phyloP scores from a whole-genome alignment of 257 asterid genomes.

The Solanum paucissectum region DNA sequence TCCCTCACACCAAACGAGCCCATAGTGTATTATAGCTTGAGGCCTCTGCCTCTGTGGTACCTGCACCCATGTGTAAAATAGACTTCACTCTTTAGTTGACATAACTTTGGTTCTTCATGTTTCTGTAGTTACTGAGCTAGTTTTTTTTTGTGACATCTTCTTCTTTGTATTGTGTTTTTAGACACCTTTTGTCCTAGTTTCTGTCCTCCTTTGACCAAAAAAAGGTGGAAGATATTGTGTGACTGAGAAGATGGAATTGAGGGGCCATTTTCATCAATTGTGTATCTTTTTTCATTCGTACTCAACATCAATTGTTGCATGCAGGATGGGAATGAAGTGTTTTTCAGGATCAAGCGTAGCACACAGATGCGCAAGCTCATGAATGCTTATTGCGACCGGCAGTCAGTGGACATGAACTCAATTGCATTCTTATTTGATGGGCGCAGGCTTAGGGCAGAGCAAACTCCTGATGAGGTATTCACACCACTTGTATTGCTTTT shows the following conservation, averaged over 20 bases:
- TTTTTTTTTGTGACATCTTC: not conserved
- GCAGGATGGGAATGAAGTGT: conserved; percentile 28
- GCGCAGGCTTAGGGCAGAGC: not conserved
- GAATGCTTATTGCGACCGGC: conserved; percentile 64
- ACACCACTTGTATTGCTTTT: not conserved
- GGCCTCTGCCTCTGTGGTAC: not conserved
- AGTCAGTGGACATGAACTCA: conserved; percentile 23
- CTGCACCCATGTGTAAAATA: not conserved
- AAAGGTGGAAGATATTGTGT: not conserved
- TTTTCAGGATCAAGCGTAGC: conserved; percentile 60
- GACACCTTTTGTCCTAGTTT: not conserved
- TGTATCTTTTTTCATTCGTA: not conserved
- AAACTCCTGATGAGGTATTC: not conserved
- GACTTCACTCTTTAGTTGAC: not conserved
- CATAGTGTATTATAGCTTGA: not conserved
- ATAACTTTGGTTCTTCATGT: not conserved
- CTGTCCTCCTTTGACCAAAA: not conserved
- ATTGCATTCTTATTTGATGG: not conserved
- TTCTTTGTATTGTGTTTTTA: not conserved
- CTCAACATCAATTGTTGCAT: not conserved
- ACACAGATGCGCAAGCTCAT: conserved; percentile 60
- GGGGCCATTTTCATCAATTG: not conserved
- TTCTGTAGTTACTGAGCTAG: no score
- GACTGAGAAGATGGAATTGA: not conserved
- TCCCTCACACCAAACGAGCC: no score